A percentile compares a stretch with the other conserved stretches of the same genome.
Evolutionary conservation across 2,329 filamentous ascomycete genomes (phyloP).

Genomic region (Epicoccum nigrum): DNA sequence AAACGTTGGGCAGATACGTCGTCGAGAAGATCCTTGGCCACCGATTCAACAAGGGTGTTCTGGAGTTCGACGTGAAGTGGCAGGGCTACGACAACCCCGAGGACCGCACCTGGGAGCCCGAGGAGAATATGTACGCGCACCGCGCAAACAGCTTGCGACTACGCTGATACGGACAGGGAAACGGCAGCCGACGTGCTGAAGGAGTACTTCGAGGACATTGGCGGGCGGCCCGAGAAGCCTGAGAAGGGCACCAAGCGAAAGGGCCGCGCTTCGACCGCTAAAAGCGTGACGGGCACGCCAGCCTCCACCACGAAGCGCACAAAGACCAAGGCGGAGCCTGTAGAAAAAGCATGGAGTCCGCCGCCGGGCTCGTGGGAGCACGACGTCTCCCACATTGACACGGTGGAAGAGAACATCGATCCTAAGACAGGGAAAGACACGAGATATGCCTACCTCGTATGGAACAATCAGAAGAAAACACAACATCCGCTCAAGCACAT

Average conservation of each 20-base stretch:
- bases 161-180: conserved; percentile 25
- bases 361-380: conserved; percentile 80
- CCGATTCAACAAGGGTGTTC: conserved; percentile 52
- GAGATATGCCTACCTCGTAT: conserved; percentile 72
- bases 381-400: conserved; percentile 72
- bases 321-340: conserved; percentile 37
- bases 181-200: conserved; percentile 61
- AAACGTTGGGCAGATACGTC: conserved; percentile 62
- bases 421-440: conserved; percentile 53
- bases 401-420: conserved; percentile 66
- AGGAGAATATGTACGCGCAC: conserved; percentile 67
- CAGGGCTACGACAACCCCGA: conserved; percentile 73
- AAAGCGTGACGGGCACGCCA: conserved; percentile 34
- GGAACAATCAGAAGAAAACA: conserved; percentile 76
- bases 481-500: conserved; percentile 72
- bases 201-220: conserved; percentile 67
- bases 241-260: conserved; percentile 61
- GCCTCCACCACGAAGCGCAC: conserved; percentile 31
- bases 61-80: conserved; percentile 78
- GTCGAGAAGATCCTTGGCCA: conserved; percentile 77
- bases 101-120: conserved; percentile 80
- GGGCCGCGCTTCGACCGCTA: conserved; percentile 34
- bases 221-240: conserved; percentile 63
- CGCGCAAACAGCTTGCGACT: not conserved
- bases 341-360: conserved; percentile 65